Conservation (phyloP, 345 rosid genomes). For the Hirschfeldia incana region DNA sequence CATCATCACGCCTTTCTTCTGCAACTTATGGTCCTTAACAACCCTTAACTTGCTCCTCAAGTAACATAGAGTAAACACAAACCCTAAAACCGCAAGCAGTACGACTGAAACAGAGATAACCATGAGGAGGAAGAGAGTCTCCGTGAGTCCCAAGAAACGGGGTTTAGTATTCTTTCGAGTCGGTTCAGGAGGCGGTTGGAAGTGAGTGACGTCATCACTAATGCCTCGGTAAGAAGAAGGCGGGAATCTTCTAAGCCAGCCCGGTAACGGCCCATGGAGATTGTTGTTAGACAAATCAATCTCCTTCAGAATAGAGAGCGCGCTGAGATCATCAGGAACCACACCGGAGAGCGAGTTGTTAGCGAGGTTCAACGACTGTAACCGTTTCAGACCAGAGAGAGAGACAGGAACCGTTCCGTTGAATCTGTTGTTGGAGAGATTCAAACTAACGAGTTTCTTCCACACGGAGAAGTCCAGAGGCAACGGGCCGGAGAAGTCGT, state of each 20-base stretch:
- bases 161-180: constrained; percentile 29
- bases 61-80: constrained; percentile 56
- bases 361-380: constrained; percentile 67
- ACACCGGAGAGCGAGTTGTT: constrained; percentile 73
- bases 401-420: constrained; percentile 71
- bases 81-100: constrained; percentile 47
- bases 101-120: constrained; percentile 48
- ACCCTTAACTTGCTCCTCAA: constrained; percentile 45
- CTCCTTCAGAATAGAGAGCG: constrained; percentile 51
- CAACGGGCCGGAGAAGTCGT: constrained; percentile 67
- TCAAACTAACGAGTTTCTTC: constrained; percentile 66
- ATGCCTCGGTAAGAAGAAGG: constrained; percentile 60
- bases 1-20: constrained; percentile 70
- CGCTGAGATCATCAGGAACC: constrained; percentile 57
- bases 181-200: constrained; percentile 31
- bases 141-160: constrained; percentile 36
- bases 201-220: constrained; percentile 11
- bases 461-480: constrained; percentile 74
- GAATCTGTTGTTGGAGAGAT: constrained; percentile 73
- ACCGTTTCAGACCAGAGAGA: constrained; percentile 50
- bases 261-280: constrained; percentile 64
- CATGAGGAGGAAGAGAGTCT: constrained; percentile 54
- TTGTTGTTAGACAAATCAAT: constrained; percentile 66
- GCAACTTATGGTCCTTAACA: constrained; percentile 47
- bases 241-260: constrained; percentile 66